Evolutionary conservation across 768 basidiomycete genomes (phyloP).

Genomic region (Mycena filopes): DNA sequence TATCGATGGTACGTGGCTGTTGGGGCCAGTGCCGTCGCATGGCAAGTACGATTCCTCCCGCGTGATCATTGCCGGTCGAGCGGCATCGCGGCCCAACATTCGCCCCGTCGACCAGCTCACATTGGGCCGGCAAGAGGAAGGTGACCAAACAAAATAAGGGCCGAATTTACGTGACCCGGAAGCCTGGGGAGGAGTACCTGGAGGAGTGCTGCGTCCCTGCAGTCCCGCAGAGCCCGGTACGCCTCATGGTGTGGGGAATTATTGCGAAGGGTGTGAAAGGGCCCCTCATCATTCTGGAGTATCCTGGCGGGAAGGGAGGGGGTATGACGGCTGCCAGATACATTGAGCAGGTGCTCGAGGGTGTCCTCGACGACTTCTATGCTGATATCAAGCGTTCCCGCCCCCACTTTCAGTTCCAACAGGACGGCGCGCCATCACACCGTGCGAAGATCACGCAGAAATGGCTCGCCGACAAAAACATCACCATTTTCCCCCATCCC

Average conservation of each 20-base stretch:
- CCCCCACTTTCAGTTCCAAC: neutral
- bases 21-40: no score
- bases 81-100: no score
- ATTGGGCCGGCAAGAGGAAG: no score
- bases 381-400: neutral
- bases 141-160: no score
- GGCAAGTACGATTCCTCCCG: no score
- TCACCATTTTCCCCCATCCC: constrained; percentile 27
- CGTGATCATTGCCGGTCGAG: no score
- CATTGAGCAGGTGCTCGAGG: constrained; percentile 21
- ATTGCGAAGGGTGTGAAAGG: constrained; percentile 11
- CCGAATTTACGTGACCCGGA: constrained; percentile 9
- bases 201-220: constrained; percentile 23
- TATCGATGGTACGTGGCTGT: no score
- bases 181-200: constrained; percentile 10
- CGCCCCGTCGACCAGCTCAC: no score
- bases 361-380: neutral
- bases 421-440: no score
- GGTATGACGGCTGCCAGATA: constrained; percentile 24
- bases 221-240: constrained; percentile 18
- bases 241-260: constrained; percentile 26
- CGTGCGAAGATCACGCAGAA: constrained; percentile 5
- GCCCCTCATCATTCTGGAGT: constrained; percentile 20
- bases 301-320: constrained; percentile 29
- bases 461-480: constrained; percentile 24